A percentile compares a stretch with the other conserved stretches of the same genome.
Conservation (phyloP, 345 rosid genomes). For the Theobroma cacao region DNA sequence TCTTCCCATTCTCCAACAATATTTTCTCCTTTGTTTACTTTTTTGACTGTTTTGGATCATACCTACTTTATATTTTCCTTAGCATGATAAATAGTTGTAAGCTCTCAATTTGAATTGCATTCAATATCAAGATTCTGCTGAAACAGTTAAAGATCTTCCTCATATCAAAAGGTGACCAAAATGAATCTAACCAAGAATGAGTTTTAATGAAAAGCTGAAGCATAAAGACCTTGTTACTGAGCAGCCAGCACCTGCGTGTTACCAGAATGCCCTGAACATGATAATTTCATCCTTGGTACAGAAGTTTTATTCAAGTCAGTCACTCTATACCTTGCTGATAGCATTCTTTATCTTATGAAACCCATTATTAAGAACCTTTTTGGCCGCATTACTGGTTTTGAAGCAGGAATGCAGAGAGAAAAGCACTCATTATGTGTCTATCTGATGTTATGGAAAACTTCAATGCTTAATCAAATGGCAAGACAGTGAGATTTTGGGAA, state of each 20-base stretch:
- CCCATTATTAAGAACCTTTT: neutral
- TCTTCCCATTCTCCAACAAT: conserved; percentile 10
- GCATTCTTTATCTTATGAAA: neutral
- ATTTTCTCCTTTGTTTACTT: neutral
- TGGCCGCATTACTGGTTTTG: neutral
- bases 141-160: neutral
- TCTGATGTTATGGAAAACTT: neutral
- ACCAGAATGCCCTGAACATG: neutral
- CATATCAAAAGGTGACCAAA: neutral
- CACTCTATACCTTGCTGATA: neutral
- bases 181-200: neutral
- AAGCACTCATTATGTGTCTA: neutral
- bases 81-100: neutral
- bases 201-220: neutral
- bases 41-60: neutral
- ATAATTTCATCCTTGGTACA: neutral
- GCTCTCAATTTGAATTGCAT: neutral
- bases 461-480: neutral
- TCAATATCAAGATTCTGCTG: neutral
- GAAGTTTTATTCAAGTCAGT: neutral
- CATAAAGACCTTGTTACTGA: neutral
- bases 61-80: neutral
- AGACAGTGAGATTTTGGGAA: conserved; percentile 1
- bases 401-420: neutral
- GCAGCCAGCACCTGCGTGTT: neutral